Base-by-base conservation (phyloP, 1,284 basidiomycete species). In the Microbotryum lychnidis-dioicae region DNA sequence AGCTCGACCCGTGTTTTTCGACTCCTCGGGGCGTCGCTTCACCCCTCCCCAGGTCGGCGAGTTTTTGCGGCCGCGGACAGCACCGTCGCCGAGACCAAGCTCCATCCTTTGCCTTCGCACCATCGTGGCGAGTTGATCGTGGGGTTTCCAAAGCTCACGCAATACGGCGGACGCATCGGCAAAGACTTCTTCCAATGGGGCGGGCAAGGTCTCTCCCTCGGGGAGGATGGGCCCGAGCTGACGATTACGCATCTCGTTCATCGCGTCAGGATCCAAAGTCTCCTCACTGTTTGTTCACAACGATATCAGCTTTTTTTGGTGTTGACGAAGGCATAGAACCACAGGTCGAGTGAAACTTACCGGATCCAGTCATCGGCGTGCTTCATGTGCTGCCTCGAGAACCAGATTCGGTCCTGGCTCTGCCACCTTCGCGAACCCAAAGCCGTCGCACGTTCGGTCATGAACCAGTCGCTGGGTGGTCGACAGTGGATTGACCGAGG, bases 111-210 rank as follows among this genome's bases (percentile, higher is more conserved):
- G 65, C 25, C 59, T 60, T 6, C 64, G 56, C 3, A 68, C 54
- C 25, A 66, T 49, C 3, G 31, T 44, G 0, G 62, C 56, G 10
- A 68, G 58, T 54, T 62, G 52, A 23, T 64, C 50, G 29, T 68
- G 66, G n/a, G 67, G 67, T 44, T 57, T 44, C 64, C 67, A 68
- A 21, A 68, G 56, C 31, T 68, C 67, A 23, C 59, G 64, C 25
- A 61, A 14, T 7, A 50, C 64, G 10, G 53, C 29, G 5, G 49
- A 29, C 23, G 61, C 64, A 21, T 66, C 67, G 21, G 47, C 52
- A 21, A 58, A 68, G 12, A 63, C 61, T 18, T 68, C 67, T 23
- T 62, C 62, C 21, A 68, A 46, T 2, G 49, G 42, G 8, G 58
- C 16, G 8, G 64, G 64, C 23, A 68, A 47, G 5, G 65, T 61